Percentiles rank a stretch among this genome's conserved stretches.
phyloP scores from a whole-genome alignment of 305 asterid genomes.

The Andrographis paniculata region DNA sequence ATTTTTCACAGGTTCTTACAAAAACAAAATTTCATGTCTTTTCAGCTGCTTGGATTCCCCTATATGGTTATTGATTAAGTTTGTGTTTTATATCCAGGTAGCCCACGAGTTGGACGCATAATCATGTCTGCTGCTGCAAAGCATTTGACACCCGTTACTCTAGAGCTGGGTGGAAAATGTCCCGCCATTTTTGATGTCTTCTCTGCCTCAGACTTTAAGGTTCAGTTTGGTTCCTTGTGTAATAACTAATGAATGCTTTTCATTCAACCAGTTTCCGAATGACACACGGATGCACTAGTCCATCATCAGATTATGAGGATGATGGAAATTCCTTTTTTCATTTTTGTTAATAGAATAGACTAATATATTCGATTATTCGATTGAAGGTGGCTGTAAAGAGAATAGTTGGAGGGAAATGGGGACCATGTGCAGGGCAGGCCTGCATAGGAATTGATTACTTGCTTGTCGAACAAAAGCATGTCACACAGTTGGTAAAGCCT shows the following conservation, averaged over 20 bases:
- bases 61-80: constrained; percentile 1
- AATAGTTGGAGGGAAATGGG: constrained; percentile 78
- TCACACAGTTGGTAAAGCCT: constrained; percentile 49
- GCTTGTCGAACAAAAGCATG: constrained; percentile 50
- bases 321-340: not conserved
- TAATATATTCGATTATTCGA: constrained; percentile 6
- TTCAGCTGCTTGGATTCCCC: not conserved
- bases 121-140: constrained; percentile 88
- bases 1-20: constrained; percentile 71
- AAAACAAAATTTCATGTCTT: too few relatives aligned
- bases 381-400: constrained; percentile 68
- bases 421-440: constrained; percentile 90
- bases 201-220: constrained; percentile 54
- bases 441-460: constrained; percentile 83
- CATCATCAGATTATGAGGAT: not conserved
- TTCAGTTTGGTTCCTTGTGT: too few relatives aligned
- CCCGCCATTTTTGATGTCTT: constrained; percentile 69
- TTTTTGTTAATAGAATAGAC: too few relatives aligned
- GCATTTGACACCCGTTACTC: constrained; percentile 86
- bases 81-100: constrained; percentile 37
- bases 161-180: constrained; percentile 94
- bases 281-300: not conserved
- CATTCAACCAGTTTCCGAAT: not conserved
- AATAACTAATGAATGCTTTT: constrained; percentile 2
- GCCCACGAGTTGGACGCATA: constrained; percentile 59